Base-by-base conservation (phyloP, 2,329 filamentous ascomycete species). In the Diaporthe eres region DNA sequence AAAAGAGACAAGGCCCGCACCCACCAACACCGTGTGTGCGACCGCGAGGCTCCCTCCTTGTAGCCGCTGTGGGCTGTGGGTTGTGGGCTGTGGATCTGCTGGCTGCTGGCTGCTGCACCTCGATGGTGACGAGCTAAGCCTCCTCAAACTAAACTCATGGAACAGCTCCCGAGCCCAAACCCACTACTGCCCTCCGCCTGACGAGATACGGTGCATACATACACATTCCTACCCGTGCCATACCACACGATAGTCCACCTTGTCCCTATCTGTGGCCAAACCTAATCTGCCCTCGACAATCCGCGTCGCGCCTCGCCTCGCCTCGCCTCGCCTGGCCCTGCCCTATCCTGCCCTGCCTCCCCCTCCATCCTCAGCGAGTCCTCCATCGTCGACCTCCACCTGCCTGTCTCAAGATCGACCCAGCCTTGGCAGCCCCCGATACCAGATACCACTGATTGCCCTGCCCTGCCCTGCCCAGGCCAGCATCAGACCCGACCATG, bases 401-500 rank as follows among this genome's bases (percentile, higher is more conserved):
- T 44, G 55, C 53, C 51, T 31, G 55, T 39, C 63, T 61, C 57
- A 57, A 51, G 31, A 49, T 34, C 65, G n/a, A 60, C 28, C 17
- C 60, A 63, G 44, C 63, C 39, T 75, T 57, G 72, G 61, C 61
- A 25, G 57, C 51, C 63, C 63, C 51, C 51, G 75, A 74, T 65
- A 60, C 71, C 58, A 65, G 75, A 74, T 65, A 60, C 71, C 58
- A 65, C 19, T 60, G 13, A 74, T 44, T n/a, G 25, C 47, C 28
- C 55, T 15, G 53, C 72, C 58, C 39, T 28, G 63, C 42, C 28
- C 70, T 12, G 31, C 51, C 67, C 37, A 53, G 34, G 49, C 55
- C 63, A 44, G 17, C 65, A 39, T 61, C 49, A 60, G 42, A 49
- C 28, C 31, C 68, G 51, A 82, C 81, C 74, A 91, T 91, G 90